Evolutionary conservation across 139 green algal genomes (phyloP).

Genomic region (Chlorella sorokiniana): DNA sequence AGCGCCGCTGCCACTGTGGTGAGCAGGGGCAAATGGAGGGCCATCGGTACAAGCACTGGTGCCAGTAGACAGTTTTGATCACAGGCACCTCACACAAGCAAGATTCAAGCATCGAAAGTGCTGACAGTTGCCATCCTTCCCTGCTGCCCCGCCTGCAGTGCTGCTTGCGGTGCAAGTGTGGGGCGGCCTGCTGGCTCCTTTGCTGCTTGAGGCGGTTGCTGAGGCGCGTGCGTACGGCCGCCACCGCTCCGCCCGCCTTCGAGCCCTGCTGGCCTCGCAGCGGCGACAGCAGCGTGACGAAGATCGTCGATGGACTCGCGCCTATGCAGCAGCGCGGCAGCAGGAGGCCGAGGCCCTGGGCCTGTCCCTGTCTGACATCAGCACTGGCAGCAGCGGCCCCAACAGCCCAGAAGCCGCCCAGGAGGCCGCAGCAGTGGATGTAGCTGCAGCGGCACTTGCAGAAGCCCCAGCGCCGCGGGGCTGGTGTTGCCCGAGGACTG

Average conservation of each 20-base stretch:
- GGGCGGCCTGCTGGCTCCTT: not conserved
- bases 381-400: not conserved
- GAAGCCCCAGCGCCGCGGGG: not conserved
- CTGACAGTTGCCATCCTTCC: too few species aligned
- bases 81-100: too few species aligned
- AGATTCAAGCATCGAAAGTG: too few species aligned
- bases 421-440: not conserved
- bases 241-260: not conserved
- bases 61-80: too few species aligned
- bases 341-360: not conserved
- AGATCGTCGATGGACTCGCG: not conserved
- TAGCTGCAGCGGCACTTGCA: not conserved
- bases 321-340: not conserved
- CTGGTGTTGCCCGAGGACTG: slow-evolving; percentile 9
- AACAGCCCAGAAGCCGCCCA: not conserved
- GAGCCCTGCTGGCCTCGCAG: not conserved
- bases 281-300: not conserved
- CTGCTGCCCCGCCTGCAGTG: not conserved
- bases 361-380: not conserved
- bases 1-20: slow-evolving; percentile 21
- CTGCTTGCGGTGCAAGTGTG: slow-evolving; percentile 21
- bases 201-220: not conserved
- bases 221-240: not conserved
- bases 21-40: too few species aligned
- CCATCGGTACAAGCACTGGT: too few species aligned